Conservation (phyloP, 495 filamentous ascomycete genomes). For the Evansstolkia leycettana region DNA sequence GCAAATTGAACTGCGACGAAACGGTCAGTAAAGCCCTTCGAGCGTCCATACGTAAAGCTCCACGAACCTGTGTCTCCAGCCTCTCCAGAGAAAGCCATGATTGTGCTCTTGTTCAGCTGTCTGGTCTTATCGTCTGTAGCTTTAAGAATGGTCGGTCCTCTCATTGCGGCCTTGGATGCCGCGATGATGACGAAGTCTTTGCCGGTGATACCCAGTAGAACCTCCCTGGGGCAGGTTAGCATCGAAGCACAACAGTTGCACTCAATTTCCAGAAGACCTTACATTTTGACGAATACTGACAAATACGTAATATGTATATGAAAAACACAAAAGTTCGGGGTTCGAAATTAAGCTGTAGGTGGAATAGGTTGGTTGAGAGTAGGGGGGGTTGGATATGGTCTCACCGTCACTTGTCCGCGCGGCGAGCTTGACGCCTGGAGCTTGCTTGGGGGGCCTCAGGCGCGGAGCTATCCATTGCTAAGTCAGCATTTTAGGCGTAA, state of each 20-base stretch:
- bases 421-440: slow-evolving; percentile 36
- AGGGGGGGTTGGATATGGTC: neutral
- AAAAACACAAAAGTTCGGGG: slow-evolving; percentile 3
- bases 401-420: slow-evolving; percentile 14
- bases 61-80: slow-evolving; percentile 82
- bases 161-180: slow-evolving; percentile 94
- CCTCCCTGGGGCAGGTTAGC: slow-evolving; percentile 58
- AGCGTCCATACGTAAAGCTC: neutral
- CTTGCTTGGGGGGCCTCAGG: slow-evolving; percentile 14
- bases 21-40: slow-evolving; percentile 15
- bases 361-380: neutral
- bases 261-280: no score
- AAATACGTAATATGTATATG: slow-evolving; percentile 15
- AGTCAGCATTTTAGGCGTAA: slow-evolving; percentile 24
- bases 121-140: slow-evolving; percentile 93
- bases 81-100: slow-evolving; percentile 97
- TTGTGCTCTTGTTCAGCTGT: slow-evolving; percentile 74
- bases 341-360: slow-evolving; percentile 3
- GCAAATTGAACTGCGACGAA: slow-evolving; percentile 77
- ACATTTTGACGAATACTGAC: slow-evolving; percentile 11
- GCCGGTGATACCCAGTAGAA: slow-evolving; percentile 93
- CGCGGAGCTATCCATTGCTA: slow-evolving; percentile 25
- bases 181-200: slow-evolving; percentile 98
- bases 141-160: slow-evolving; percentile 93
- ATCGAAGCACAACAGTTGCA: slow-evolving; percentile 1